Base-by-base conservation (phyloP, 805 yeast genomes). In the Zygoascus biomembranicola region DNA sequence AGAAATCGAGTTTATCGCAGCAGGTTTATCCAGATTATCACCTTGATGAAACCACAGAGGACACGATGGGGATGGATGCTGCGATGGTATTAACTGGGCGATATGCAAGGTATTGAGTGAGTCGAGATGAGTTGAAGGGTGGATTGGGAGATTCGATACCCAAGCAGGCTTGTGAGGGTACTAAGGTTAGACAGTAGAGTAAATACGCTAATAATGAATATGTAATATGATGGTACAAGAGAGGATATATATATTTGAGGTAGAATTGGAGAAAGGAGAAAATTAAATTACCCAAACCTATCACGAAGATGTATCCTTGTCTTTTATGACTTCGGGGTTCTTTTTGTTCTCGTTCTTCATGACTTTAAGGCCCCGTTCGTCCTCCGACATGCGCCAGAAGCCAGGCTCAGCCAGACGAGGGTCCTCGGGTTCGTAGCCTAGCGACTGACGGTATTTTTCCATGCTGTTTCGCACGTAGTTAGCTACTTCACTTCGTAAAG, bases 401-500 rank as follows among this genome's bases (percentile, higher is more conserved):
- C 67, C 68, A 1, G 88, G 90, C 32, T 76, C 73, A 51, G 75
- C 79, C 60, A 90, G 81, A 54, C 90, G 32, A 28, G 46, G 72
- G 10, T 79, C 73, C 62, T 88, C 95, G 63, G 87, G 96, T 13
- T 48, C 51, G 32, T 32, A 26, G 26, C 46, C 52, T 19, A 39
- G 37, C 16, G 47, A 39, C 50, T 32, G 39, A 14, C 32, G 52
- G 20, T 13, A 55, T 51, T 14, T 47, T 32, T 0, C 77, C 5
- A 90, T 86, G 32, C 81, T 74, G 35, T 74, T 75, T 59, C 97
- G 76, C 26, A 90, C 66, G 44, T 76, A 81, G 0, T 80, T 80
- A 5, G 96, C 92, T 2, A 90, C 74, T 31, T 77, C 72, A 28
- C 87, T 79, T 56, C 98, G 75, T 49, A 90, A 70, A n/a, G 71